phyloP scores from a whole-genome alignment of 2,329 filamentous ascomycete species.

The Aspergillus spinulosporus region DNA sequence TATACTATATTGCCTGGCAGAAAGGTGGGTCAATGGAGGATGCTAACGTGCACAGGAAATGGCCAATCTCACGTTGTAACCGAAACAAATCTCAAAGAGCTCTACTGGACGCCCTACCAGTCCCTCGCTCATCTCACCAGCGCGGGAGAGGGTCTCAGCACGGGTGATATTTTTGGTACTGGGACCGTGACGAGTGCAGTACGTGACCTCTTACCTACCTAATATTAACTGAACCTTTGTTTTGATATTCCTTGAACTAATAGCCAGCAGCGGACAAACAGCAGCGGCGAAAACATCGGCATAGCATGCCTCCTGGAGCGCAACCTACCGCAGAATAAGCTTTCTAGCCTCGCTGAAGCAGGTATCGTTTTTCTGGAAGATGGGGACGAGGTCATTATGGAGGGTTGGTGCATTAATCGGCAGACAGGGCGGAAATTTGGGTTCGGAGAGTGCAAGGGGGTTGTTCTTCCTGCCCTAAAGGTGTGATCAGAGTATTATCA shows the following conservation, averaged over 20 bases:
- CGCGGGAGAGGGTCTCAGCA: conserved; percentile 25
- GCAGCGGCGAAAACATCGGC: conserved; percentile 16
- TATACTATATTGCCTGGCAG: no score
- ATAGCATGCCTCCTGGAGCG: conserved; percentile 21
- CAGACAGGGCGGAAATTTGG: conserved; percentile 14
- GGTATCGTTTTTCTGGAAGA: conserved; percentile 16
- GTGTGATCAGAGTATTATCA: neutral
- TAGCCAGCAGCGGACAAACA: conserved; percentile 7
- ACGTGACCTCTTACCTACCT: neutral
- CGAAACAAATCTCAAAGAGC: conserved; percentile 26
- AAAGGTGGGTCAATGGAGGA: no score
- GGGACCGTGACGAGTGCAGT: conserved; percentile 28
- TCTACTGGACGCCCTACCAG: conserved; percentile 32
- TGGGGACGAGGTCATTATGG: conserved; percentile 20
- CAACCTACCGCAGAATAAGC: conserved; percentile 6
- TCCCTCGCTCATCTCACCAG: conserved; percentile 25
- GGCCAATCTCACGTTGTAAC: conserved; percentile 23
- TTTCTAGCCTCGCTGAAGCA: neutral
- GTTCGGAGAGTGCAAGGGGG: conserved; percentile 18
- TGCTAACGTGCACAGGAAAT: conserved; percentile 20
- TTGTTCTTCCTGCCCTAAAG: conserved; percentile 15
- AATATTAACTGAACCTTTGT: no score
- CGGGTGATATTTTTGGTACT: conserved; percentile 30
- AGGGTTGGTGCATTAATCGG: conserved; percentile 19
- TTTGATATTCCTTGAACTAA: neutral